Evolutionary conservation across 768 basidiomycete species (phyloP).

Genomic region (Hygrocybe coccinea): DNA sequence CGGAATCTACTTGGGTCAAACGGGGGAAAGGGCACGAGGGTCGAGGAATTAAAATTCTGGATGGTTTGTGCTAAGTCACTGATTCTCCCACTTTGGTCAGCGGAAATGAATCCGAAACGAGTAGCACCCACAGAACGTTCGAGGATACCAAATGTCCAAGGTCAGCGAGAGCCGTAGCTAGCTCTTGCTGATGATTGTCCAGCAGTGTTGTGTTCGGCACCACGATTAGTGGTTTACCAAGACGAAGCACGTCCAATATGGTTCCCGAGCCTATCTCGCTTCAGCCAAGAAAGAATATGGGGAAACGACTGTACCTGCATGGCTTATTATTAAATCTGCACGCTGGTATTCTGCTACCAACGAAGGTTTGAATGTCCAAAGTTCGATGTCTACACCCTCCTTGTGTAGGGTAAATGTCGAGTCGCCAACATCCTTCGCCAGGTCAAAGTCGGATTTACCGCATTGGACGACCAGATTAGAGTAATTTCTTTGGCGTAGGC

Average conservation of each 20-base stretch:
- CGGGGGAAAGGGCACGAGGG: conserved; percentile 56
- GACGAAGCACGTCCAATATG: conserved; percentile 80
- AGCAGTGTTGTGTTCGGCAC: conserved; percentile 86
- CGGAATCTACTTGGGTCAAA: conserved; percentile 67
- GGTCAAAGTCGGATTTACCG: conserved; percentile 58
- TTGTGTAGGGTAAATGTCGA: conserved; percentile 24
- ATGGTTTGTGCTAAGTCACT: conserved; percentile 58
- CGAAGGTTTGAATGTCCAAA: conserved; percentile 72
- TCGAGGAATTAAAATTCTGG: conserved; percentile 39
- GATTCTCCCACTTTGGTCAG: conserved; percentile 4
- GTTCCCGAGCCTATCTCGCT: conserved; percentile 76
- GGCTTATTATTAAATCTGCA: conserved; percentile 82
- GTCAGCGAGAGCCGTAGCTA: conserved; percentile 62
- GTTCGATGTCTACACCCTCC: conserved; percentile 51
- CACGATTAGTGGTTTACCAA: conserved; percentile 72
- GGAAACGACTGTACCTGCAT: conserved; percentile 65
- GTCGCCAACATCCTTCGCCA: conserved; percentile 28
- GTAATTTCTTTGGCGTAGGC: conserved; percentile 54
- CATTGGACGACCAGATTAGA: conserved; percentile 65
- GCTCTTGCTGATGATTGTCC: conserved; percentile 90
- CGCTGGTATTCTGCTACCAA: conserved; percentile 58
- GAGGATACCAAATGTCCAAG: conserved; percentile 56
- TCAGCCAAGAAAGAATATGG: conserved; percentile 2
- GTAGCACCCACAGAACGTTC: conserved; percentile 50
- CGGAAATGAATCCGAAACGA: not conserved